Evolutionary conservation across 1,284 basidiomycete genomes (phyloP).

Genomic region (Gomphus sp.): DNA sequence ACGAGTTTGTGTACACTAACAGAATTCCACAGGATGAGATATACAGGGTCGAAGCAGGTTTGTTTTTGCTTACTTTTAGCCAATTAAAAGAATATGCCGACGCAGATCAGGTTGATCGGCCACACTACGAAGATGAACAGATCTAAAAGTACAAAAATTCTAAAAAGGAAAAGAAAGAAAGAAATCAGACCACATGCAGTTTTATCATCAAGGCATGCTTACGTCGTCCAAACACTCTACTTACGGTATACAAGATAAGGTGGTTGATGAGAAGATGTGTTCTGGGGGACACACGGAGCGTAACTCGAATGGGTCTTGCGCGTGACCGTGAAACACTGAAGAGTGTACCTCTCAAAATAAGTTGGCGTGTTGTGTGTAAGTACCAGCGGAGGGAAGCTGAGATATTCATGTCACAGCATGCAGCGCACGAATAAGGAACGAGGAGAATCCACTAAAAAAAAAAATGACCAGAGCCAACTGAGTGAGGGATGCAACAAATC

Average conservation of each 20-base stretch:
- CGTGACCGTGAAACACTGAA: not conserved
- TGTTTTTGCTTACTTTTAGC: not conserved
- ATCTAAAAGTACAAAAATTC: not conserved
- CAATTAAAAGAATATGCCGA: conserved; percentile 11
- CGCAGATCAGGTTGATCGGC: not conserved
- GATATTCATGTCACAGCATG: not conserved
- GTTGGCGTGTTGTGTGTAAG: not conserved
- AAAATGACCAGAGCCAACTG: not conserved
- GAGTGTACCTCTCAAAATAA: not conserved
- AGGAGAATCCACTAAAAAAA: not conserved
- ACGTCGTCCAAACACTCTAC: conserved; percentile 3
- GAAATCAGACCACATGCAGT: not conserved
- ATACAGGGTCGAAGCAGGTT: not conserved
- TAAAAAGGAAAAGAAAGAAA: not conserved
- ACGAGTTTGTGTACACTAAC: conserved; percentile 3
- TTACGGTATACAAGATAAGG: conserved; percentile 1
- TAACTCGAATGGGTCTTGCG: too few relatives aligned
- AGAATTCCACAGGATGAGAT: not conserved
- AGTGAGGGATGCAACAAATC: too few relatives aligned
- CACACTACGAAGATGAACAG: not conserved
- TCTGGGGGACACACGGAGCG: not conserved
- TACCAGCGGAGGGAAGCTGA: not conserved
- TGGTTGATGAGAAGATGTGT: conserved; percentile 1
- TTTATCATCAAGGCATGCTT: not conserved
- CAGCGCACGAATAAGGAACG: not conserved